Evolutionary conservation across 306 rosid species (phyloP).

Genomic region (Begonia loranthoides): DNA sequence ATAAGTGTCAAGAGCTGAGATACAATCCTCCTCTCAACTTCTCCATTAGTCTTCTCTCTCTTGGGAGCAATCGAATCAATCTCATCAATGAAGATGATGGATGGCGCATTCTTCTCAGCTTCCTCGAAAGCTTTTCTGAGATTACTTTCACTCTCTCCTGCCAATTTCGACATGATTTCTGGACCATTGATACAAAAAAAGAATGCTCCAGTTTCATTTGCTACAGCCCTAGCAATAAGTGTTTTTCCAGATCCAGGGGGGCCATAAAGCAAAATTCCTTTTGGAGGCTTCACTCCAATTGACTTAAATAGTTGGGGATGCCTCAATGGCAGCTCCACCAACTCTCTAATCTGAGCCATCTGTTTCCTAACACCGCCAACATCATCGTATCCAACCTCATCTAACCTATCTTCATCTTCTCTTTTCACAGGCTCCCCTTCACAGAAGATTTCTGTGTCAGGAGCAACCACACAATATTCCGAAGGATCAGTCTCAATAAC

Average conservation of each 20-base stretch:
- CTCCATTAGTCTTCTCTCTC: slow-evolving; percentile 56
- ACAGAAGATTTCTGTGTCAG: slow-evolving; percentile 53
- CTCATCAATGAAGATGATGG: slow-evolving; percentile 62
- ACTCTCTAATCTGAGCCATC: slow-evolving; percentile 61
- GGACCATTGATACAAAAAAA: slow-evolving; percentile 55
- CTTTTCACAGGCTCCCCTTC: slow-evolving; percentile 54
- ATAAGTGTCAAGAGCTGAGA: slow-evolving; percentile 56
- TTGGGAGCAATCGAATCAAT: slow-evolving; percentile 60
- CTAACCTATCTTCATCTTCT: slow-evolving; percentile 54
- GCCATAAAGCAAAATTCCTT: slow-evolving; percentile 58
- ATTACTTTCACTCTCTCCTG: slow-evolving; percentile 65
- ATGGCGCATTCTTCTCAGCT: slow-evolving; percentile 59
- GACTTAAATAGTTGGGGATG: slow-evolving; percentile 57
- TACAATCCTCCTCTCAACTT: slow-evolving; percentile 57
- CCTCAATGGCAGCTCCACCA: slow-evolving; percentile 57
- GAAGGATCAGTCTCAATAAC: slow-evolving; percentile 55
- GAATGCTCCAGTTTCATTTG: slow-evolving; percentile 63
- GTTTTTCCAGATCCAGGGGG: slow-evolving; percentile 64
- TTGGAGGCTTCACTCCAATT: slow-evolving; percentile 63
- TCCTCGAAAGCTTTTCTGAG: slow-evolving; percentile 60
- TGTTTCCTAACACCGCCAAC: slow-evolving; percentile 65
- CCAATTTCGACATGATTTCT: slow-evolving; percentile 59
- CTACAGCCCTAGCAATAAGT: slow-evolving; percentile 51
- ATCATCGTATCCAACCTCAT: slow-evolving; percentile 57
- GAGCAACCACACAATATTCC: slow-evolving; percentile 54